Evolutionary conservation across 352 stramenopile species (phyloP), one percentile per base, ranked within the genome.

Genomic region (Thraustochytrium sp.): DNA sequence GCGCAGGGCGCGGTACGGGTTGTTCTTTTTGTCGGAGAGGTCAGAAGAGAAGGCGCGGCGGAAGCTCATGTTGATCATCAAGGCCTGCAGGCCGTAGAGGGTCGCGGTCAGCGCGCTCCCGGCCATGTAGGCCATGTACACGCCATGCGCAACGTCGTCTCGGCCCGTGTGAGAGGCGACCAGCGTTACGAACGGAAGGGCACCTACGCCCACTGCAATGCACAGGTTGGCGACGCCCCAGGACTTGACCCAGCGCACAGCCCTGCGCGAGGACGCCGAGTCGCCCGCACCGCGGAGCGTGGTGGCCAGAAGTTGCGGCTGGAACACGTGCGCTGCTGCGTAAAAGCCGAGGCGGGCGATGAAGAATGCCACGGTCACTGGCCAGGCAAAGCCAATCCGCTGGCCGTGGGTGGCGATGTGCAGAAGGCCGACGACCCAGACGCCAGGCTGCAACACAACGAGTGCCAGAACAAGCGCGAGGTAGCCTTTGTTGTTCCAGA

Each of bases 271-370:
- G n/a, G 16, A 13, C 26, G 5, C 18, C 9, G n/a, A 56, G 5
- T 34, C 37, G 13, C 76, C 76, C 21, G 59, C 59, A 31, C 59
- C 59, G 8, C 40, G 34, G 8, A 80, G 49, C 1, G 38, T 64
- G 2, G 18, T 63, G 4, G 48, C 31, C 21, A 80, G 68, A 18
- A 80, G 44, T 18, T 46, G 31, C n/a, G 68, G 68, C 53, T 80
- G 68, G 37, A 80, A 80, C 0, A 53, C 63, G 68, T 65, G 31
- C 18, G 40, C 46, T 9, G 68, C 68, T 18, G 38, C 13, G 40
- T 64, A 65, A 26, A 80, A 80, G 0, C 44, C 42, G 31, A 61
- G 37, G 29, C 76, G 76, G 16, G 68, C 68, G 29, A 80, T 63
- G 36, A 34, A 11, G 38, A 65, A 80, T 8, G 63, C 42, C 31